These are phyloP conservation scores for Amphicarpaea edgeworthii DNA, from an alignment of 306 rosid genomes.

Conservation along the genomic window DNA sequence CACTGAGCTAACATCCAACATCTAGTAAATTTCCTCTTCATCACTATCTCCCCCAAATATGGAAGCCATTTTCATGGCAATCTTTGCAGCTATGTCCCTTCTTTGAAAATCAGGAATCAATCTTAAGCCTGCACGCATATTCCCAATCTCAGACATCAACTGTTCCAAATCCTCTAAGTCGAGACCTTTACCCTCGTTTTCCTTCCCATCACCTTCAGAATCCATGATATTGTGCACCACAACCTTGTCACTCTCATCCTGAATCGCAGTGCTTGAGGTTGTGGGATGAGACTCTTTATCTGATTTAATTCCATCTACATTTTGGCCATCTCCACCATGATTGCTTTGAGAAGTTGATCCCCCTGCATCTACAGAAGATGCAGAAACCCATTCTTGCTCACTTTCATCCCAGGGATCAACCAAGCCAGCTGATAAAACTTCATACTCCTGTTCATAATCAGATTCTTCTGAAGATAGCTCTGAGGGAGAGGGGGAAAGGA, in stretches of 20 bases:
- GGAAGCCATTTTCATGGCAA: slow-evolving; percentile 88
- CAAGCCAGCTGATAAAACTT: slow-evolving; percentile 1
- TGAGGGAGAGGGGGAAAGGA: slow-evolving; percentile 40
- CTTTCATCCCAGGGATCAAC: slow-evolving; percentile 80
- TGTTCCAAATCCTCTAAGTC: slow-evolving; percentile 85
- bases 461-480: slow-evolving; percentile 89
- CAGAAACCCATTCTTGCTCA: slow-evolving; percentile 70
- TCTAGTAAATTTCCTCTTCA: slow-evolving; percentile 61
- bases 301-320: slow-evolving; percentile 42
- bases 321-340: slow-evolving; percentile 32
- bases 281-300: slow-evolving; percentile 49
- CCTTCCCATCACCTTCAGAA: slow-evolving; percentile 51
- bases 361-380: slow-evolving; percentile 55
- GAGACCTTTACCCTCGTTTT: slow-evolving; percentile 45
- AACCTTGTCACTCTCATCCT: slow-evolving; percentile 47
- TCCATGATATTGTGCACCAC: slow-evolving; percentile 39
- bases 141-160: slow-evolving; percentile 90
- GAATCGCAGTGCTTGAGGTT: slow-evolving; percentile 48
- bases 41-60: slow-evolving; percentile 83
- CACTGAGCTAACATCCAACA: slow-evolving; percentile 3
- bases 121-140: slow-evolving; percentile 77
- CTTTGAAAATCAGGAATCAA: slow-evolving; percentile 94
- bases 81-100: slow-evolving; percentile 87
- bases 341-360: slow-evolving; percentile 44
- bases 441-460: slow-evolving; percentile 70